Base-by-base conservation (phyloP, 805 yeast genomes). In the Cyberlindnera subsufficiens region DNA sequence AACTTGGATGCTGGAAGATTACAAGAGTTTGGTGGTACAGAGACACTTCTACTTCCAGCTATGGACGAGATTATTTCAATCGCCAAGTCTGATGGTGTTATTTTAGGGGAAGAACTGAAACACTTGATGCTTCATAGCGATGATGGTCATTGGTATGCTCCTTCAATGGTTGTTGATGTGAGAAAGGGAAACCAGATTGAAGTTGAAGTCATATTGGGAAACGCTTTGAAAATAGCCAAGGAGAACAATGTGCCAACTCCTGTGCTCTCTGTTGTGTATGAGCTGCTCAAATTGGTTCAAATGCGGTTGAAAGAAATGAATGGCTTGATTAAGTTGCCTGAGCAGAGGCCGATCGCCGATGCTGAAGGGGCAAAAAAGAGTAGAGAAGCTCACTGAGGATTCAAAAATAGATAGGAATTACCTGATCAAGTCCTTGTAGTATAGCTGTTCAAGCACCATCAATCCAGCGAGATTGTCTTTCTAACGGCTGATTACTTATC, bases 161-260 rank as follows among this genome's bases (percentile, higher is more conserved):
- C 91, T 3, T 82, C 89, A 4, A 84, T 84, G 91, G 64, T 74
- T 47, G 83, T 82, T 10, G 93, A 84, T 55, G 71, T 72, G 17
- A 65, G 75, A 39, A 80, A 82, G 49, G 78, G 80, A 20, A 80
- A 83, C 55, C 78, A 79, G 38, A 74, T 85, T 50, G 95, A 86
- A 60, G 61, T 80, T 25, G 89, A 85, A 54, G 82, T 76, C 18
- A 81, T 86, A 46, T 64, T 84, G 39, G 90, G 91, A 4, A 85
- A 81, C 53, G 69, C 83, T 0, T 53, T 83, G 40, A 60, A 60
- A 15, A 67, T 74, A 33, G 85, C 82, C 9, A 61, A 64, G 34
- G 69, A 69, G 47, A 48, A 55, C 8, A 63, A 66, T 0, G 74
- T 80, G n/a, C 51, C 60, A 17, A 70, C 87, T 0, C 95, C 95